Evolutionary conservation across 108 stramenopile species (phyloP).

Genomic region (Aureococcus anophagefferens): DNA sequence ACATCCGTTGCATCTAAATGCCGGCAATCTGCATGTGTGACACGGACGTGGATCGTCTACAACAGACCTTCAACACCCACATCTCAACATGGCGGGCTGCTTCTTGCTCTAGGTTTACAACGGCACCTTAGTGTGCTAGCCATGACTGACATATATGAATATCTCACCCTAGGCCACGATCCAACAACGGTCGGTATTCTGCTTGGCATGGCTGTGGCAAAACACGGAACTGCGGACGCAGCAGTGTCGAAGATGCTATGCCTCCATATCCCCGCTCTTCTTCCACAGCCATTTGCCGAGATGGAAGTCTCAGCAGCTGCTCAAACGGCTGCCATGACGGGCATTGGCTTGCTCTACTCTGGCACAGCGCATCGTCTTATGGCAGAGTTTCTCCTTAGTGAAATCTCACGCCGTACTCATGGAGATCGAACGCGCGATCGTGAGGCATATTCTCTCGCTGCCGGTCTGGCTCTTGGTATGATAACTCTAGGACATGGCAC

Average conservation of each 20-base stretch:
- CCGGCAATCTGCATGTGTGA: constrained; percentile 30
- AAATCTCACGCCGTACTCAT: constrained; percentile 77
- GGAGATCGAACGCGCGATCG: constrained; percentile 51
- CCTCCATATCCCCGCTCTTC: constrained; percentile 86
- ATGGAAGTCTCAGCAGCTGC: constrained; percentile 80
- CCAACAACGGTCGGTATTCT: constrained; percentile 88
- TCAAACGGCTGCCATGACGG: constrained; percentile 77
- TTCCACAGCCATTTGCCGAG: constrained; percentile 69
- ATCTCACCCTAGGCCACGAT: constrained; percentile 86
- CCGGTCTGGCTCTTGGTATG: constrained; percentile 82
- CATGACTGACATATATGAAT: constrained; percentile 91
- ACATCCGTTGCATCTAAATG: too few relatives aligned
- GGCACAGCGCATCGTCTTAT: constrained; percentile 84
- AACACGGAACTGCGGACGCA: constrained; percentile 77
- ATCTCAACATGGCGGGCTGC: constrained; percentile 69
- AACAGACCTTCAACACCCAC: constrained; percentile 54
- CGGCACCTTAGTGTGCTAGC: constrained; percentile 80
- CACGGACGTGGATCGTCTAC: constrained; percentile 91
- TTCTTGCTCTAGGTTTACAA: constrained; percentile 85
- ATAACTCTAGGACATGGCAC: constrained; percentile 52
- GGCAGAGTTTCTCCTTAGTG: constrained; percentile 90
- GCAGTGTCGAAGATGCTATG: constrained; percentile 89
- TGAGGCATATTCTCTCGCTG: constrained; percentile 75
- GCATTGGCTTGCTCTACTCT: constrained; percentile 78
- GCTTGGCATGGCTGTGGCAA: constrained; percentile 89